These are phyloP conservation scores for Microthlaspi erraticum DNA, from an alignment of 345 rosid species.

Conservation along the genomic window DNA sequence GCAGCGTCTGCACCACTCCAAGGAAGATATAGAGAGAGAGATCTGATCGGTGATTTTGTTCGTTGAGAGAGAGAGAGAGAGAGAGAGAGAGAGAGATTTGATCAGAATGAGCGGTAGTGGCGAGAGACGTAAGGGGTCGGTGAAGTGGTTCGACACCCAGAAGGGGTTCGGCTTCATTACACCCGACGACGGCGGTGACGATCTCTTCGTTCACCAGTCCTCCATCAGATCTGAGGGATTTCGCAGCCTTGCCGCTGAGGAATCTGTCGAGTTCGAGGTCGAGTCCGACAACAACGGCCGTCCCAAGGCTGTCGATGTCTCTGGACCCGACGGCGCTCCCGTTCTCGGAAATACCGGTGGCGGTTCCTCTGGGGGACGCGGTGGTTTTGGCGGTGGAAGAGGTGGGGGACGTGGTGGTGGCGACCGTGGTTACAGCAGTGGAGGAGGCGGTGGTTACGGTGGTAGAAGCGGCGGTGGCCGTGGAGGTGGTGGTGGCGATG, in stretches of 20 bases:
- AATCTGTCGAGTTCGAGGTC: slow-evolving; percentile 64
- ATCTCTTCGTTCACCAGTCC: slow-evolving; percentile 88
- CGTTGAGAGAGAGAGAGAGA: neutral
- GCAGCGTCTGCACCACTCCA: slow-evolving; percentile 34
- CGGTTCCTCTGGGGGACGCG: slow-evolving; percentile 39
- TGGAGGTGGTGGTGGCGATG: slow-evolving; percentile 52
- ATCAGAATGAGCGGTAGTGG: slow-evolving; percentile 43
- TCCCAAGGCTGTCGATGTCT: slow-evolving; percentile 78
- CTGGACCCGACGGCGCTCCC: slow-evolving; percentile 62
- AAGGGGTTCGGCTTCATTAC: slow-evolving; percentile 95
- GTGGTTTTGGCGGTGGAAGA: slow-evolving; percentile 37
- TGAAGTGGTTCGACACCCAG: slow-evolving; percentile 74
- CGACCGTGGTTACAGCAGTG: slow-evolving; percentile 13
- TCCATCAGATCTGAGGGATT: slow-evolving; percentile 81
- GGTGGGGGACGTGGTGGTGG: slow-evolving; percentile 40
- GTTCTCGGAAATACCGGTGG: slow-evolving; percentile 40
- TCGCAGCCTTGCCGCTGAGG: slow-evolving; percentile 71
- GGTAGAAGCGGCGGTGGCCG: slow-evolving; percentile 52
- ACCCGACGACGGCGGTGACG: slow-evolving; percentile 85
- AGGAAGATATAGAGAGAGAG: slow-evolving; percentile 10
- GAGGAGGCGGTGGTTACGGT: slow-evolving; percentile 27
- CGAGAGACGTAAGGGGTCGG: slow-evolving; percentile 55
- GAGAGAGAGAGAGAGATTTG: slow-evolving; percentile 10
- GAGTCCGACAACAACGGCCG: slow-evolving; percentile 56
- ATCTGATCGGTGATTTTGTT: slow-evolving; percentile 30